These are phyloP conservation scores for Tricladium varicosporioides DNA, from an alignment of 2,329 filamentous ascomycete species.

Conservation along the genomic window DNA sequence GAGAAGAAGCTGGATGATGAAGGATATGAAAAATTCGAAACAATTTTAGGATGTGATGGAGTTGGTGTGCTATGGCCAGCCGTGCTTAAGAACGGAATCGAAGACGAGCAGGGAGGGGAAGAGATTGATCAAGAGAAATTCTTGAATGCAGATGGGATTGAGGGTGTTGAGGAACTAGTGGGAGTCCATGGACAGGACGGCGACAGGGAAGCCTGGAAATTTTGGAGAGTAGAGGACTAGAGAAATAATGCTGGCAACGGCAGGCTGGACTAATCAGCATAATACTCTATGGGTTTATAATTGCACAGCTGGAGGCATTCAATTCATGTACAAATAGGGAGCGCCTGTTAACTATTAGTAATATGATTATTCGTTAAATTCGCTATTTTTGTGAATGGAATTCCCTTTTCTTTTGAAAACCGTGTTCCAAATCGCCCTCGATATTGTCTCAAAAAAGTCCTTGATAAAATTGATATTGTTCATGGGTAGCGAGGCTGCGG, in stretches of 20 bases:
- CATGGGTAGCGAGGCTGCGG: conserved; percentile 18
- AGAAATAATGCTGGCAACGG: conserved; percentile 23
- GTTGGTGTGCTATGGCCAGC: conserved; percentile 94
- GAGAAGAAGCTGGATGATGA: conserved; percentile 65
- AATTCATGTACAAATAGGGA: conserved; percentile 17
- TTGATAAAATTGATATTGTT: conserved; percentile 19
- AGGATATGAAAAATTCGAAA: conserved; percentile 82
- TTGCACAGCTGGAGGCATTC: conserved; percentile 5
- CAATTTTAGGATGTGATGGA: conserved; percentile 87
- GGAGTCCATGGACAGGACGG: conserved; percentile 70
- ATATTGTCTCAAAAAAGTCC: too few relatives aligned
- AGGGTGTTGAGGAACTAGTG: conserved; percentile 84
- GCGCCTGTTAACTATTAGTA: conserved; percentile 1
- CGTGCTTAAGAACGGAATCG: conserved; percentile 78
- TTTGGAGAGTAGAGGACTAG: conserved; percentile 65
- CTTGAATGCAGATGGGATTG: conserved; percentile 76
- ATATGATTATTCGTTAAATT: not conserved
- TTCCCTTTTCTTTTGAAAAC: not conserved
- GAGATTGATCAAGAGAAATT: conserved; percentile 92
- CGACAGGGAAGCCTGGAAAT: conserved; percentile 80
- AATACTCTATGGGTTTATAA: not conserved
- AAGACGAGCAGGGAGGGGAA: conserved; percentile 76
- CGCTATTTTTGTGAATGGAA: not conserved
- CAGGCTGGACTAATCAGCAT: conserved; percentile 4
- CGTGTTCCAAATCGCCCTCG: too few relatives aligned